Percentiles rank a stretch among this genome's conserved stretches.
phyloP scores from a whole-genome alignment of 139 green algal genomes.

The Coelastrella sp. region DNA sequence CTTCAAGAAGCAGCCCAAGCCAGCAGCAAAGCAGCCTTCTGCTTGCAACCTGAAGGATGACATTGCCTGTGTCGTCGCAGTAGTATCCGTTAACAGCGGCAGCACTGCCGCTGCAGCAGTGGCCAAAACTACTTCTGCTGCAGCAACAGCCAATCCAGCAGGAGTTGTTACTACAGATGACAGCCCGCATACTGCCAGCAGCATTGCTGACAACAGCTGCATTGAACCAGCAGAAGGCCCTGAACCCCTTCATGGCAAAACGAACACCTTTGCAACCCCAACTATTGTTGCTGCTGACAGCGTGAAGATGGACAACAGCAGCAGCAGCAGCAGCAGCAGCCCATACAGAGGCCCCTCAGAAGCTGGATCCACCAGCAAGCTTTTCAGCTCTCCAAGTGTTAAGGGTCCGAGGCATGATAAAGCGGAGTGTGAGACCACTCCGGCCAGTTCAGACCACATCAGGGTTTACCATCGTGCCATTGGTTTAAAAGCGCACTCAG shows the following conservation, averaged over 20 bases:
- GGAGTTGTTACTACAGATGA: neutral
- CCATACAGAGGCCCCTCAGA: neutral
- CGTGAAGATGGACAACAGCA: no score
- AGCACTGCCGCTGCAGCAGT: neutral
- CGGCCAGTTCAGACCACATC: neutral
- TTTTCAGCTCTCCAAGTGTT: neutral
- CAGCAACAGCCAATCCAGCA: neutral
- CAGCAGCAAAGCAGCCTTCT: neutral
- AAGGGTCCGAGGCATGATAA: neutral
- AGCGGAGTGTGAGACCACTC: neutral
- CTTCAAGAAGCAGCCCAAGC: neutral
- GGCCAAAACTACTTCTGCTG: neutral
- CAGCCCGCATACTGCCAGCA: neutral
- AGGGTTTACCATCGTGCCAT: neutral
- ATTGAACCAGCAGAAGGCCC: neutral
- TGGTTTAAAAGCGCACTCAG: neutral
- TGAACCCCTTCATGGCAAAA: no score
- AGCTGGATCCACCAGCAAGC: neutral
- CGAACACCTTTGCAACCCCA: no score
- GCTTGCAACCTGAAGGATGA: neutral
- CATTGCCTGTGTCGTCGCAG: neutral
- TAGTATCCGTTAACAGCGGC: neutral
- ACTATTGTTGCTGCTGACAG: neutral
- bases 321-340: conserved; percentile 14
- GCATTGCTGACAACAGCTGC: neutral